phyloP scores from a whole-genome alignment of 2,329 filamentous ascomycete species.

The Hymenoscyphus scutula region DNA sequence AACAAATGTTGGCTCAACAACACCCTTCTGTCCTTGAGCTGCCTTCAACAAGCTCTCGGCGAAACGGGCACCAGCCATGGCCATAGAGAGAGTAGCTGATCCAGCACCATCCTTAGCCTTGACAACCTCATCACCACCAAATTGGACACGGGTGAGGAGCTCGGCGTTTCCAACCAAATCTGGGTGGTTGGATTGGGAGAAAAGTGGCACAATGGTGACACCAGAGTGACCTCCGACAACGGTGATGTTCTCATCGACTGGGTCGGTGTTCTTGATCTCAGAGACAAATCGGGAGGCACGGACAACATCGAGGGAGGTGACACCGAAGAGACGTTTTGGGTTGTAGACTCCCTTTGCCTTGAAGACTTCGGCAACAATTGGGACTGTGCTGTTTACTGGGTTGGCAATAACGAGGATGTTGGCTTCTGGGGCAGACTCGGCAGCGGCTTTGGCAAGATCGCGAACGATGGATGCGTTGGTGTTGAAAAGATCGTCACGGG shows the following conservation, averaged over 20 bases:
- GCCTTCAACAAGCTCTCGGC: constrained; percentile 94
- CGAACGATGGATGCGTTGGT: constrained; percentile 99
- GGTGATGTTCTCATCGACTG: constrained; percentile 88
- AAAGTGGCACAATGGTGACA: constrained; percentile 96
- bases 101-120: constrained; percentile 98
- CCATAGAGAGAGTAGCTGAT: constrained; percentile 97
- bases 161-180: constrained; percentile 74
- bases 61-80: constrained; percentile 81
- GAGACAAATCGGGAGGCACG: constrained; percentile 97
- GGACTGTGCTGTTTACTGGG: constrained; percentile 99
- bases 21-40: constrained; percentile 87
- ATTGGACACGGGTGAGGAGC: constrained; percentile 88
- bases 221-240: constrained; percentile 97
- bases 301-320: constrained; percentile 98
- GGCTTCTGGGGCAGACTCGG: constrained; percentile 83
- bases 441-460: constrained; percentile 93
- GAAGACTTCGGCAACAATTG: constrained; percentile 96
- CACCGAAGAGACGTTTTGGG: constrained; percentile 98
- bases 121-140: constrained; percentile 98
- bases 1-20: constrained; percentile 94
- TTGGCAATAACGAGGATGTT: constrained; percentile 98
- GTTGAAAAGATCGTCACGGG: constrained; percentile 99
- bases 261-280: constrained; percentile 87
- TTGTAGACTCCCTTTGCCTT: constrained; percentile 96
- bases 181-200: constrained; percentile 88